A percentile compares a stretch with the other conserved stretches of the same genome.
These are phyloP conservation scores for Clonostachys solani DNA, from an alignment of 2,329 filamentous ascomycete genomes.

Conservation along the genomic window DNA sequence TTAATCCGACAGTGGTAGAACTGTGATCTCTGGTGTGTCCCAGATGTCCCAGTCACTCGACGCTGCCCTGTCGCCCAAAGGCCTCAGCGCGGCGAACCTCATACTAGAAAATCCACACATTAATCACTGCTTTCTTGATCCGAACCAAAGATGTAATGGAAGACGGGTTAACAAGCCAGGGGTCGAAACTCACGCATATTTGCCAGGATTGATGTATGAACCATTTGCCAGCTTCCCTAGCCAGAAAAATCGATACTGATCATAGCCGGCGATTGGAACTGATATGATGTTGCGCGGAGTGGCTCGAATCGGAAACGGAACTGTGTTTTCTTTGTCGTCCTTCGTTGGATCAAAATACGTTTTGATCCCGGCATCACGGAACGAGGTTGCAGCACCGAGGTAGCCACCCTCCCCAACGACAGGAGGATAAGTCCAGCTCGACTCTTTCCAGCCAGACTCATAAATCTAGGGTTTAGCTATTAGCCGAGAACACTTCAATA, in stretches of 20 bases:
- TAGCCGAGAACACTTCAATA: too few relatives aligned
- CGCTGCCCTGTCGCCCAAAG: slow-evolving; percentile 12
- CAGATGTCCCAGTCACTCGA: slow-evolving; percentile 14
- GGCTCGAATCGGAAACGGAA: slow-evolving; percentile 9
- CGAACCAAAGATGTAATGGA: neutral
- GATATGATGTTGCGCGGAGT: neutral
- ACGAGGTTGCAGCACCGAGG: slow-evolving; percentile 2
- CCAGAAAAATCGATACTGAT: slow-evolving; percentile 13
- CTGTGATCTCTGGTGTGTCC: neutral
- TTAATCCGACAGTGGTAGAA: too few relatives aligned
- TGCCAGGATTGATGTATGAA: slow-evolving; percentile 1
- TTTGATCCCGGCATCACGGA: neutral
- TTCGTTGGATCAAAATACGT: neutral
- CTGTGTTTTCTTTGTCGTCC: slow-evolving; percentile 11
- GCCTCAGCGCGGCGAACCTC: slow-evolving; percentile 16
- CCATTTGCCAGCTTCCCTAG: slow-evolving; percentile 15
- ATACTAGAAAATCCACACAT: slow-evolving; percentile 5
- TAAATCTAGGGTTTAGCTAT: slow-evolving; percentile 10
- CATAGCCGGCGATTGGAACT: neutral
- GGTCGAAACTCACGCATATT: slow-evolving; percentile 4
- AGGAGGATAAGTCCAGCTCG: slow-evolving; percentile 26
- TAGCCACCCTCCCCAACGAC: slow-evolving; percentile 14
- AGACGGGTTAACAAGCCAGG: slow-evolving; percentile 4
- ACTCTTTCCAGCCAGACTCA: slow-evolving; percentile 16
- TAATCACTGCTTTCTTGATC: neutral